phyloP scores from a whole-genome alignment of 2,329 filamentous ascomycete genomes.

The Talaromyces sp. region DNA sequence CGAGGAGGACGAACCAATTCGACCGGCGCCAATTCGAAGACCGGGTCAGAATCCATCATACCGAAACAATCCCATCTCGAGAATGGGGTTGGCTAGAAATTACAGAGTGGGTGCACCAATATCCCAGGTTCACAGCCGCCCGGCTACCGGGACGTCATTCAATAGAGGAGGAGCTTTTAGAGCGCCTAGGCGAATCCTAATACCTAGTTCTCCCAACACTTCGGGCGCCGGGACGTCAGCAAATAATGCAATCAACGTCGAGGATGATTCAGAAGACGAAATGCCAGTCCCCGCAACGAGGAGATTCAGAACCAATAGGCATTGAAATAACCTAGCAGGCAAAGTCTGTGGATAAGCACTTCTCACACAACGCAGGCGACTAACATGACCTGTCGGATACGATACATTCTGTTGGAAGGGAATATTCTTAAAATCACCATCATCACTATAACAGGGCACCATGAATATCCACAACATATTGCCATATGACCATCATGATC shows the following conservation, averaged over 20 bases:
- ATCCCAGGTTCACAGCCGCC: neutral
- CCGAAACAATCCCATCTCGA: neutral
- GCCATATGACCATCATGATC: conserved; percentile 3
- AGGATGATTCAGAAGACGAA: conserved; percentile 28
- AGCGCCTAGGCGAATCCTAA: neutral
- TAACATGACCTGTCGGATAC: neutral
- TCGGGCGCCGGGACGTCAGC: conserved; percentile 18
- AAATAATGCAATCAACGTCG: conserved; percentile 22
- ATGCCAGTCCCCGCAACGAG: conserved; percentile 16
- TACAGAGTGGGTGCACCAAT: neutral
- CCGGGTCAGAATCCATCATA: conserved; percentile 3
- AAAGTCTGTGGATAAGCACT: too few relatives aligned
- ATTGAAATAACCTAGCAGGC: neutral
- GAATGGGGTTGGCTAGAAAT: neutral
- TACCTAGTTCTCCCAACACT: neutral
- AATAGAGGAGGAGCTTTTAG: neutral
- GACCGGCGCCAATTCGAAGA: conserved; percentile 6
- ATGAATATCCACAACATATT: neutral
- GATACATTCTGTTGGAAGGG: neutral
- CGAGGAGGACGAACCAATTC: conserved; percentile 18
- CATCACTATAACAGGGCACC: neutral
- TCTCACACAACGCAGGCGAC: too few relatives aligned
- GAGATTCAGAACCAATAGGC: conserved; percentile 20
- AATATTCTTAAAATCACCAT: conserved; percentile 1
- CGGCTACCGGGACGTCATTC: neutral